Conservation (phyloP, 2,329 filamentous ascomycete species). For the Tympanopsis confertula region DNA sequence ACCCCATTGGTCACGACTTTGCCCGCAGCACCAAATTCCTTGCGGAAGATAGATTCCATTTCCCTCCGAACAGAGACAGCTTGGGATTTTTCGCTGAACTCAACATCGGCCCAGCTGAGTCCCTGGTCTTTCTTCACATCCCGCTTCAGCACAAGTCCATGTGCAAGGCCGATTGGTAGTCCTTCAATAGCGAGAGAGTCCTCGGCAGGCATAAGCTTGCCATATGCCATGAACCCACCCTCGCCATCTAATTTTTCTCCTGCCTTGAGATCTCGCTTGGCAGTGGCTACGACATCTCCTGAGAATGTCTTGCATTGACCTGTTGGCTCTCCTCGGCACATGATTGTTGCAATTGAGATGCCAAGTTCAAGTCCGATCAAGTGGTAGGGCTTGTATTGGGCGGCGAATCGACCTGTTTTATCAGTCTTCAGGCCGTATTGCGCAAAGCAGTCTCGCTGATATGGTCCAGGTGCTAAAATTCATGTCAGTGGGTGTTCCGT, state of each 20-base stretch:
- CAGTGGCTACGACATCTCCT: slow-evolving; percentile 31
- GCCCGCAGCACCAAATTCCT: no score
- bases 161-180: slow-evolving; percentile 28
- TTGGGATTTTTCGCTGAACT: slow-evolving; percentile 23
- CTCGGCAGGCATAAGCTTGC: slow-evolving; percentile 25
- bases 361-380: slow-evolving; percentile 33
- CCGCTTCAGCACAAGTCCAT: slow-evolving; percentile 25
- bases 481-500: background rate
- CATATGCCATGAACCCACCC: slow-evolving; percentile 31
- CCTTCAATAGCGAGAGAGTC: slow-evolving; percentile 25
- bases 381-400: slow-evolving; percentile 33
- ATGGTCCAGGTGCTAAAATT: slow-evolving; percentile 18
- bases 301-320: slow-evolving; percentile 28
- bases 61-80: slow-evolving; percentile 25
- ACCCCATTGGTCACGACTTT: no score
- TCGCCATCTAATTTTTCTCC: slow-evolving; percentile 31
- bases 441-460: slow-evolving; percentile 28
- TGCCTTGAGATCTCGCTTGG: slow-evolving; percentile 28
- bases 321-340: slow-evolving; percentile 30
- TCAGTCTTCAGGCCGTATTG: slow-evolving; percentile 32
- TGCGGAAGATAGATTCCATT: slow-evolving; percentile 28
- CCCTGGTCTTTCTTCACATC: slow-evolving; percentile 26
- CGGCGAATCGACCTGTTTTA: slow-evolving; percentile 24
- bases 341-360: slow-evolving; percentile 27
- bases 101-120: slow-evolving; percentile 30